phyloP scores from a whole-genome alignment of 2,329 filamentous ascomycete genomes.

The Blastomyces emzantsi region DNA sequence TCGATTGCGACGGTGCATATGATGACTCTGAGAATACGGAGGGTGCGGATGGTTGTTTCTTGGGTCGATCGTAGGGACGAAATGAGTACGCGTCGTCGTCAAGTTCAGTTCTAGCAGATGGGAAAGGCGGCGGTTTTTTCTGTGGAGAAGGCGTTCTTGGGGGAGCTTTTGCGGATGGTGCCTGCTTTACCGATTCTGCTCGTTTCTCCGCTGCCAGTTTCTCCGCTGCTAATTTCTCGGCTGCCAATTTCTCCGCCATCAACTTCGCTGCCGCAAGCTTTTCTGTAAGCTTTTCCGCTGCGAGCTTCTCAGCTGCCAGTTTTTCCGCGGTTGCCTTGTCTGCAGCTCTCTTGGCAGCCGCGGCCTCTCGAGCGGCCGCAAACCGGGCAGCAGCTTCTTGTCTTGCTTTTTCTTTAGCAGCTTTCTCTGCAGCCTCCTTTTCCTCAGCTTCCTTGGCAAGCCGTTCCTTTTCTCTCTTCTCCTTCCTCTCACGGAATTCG shows the following conservation, averaged over 20 bases:
- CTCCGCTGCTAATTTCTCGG: slow-evolving; percentile 24
- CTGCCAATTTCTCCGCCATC: slow-evolving; percentile 18
- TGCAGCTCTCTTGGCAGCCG: slow-evolving; percentile 26
- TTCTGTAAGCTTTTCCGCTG: slow-evolving; percentile 10
- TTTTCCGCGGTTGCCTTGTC: slow-evolving; percentile 29
- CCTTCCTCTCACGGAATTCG: slow-evolving; percentile 32
- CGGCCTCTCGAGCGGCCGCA: slow-evolving; percentile 29
- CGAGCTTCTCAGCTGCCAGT: slow-evolving; percentile 29
- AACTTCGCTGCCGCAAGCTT: background rate
- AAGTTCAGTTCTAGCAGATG: slow-evolving; percentile 37
- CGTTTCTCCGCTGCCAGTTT: slow-evolving; percentile 32
- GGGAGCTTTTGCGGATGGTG: slow-evolving; percentile 18
- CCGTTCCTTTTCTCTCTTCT: slow-evolving; percentile 28
- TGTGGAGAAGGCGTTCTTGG: slow-evolving; percentile 32
- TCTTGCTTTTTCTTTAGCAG: slow-evolving; percentile 18
- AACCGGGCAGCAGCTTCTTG: slow-evolving; percentile 19
- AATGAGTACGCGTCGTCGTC: slow-evolving; percentile 63
- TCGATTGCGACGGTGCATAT: slow-evolving; percentile 76
- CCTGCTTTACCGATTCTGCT: slow-evolving; percentile 16
- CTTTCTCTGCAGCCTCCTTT: slow-evolving; percentile 21
- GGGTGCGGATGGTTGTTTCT: slow-evolving; percentile 54
- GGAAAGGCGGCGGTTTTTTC: slow-evolving; percentile 30
- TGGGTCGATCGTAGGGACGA: slow-evolving; percentile 66
- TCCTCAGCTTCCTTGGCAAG: slow-evolving; percentile 21
- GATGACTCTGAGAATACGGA: slow-evolving; percentile 75